Evolutionary conservation across 2,329 filamentous ascomycete genomes (phyloP).

Genomic region (Herpotrichia juniperi): DNA sequence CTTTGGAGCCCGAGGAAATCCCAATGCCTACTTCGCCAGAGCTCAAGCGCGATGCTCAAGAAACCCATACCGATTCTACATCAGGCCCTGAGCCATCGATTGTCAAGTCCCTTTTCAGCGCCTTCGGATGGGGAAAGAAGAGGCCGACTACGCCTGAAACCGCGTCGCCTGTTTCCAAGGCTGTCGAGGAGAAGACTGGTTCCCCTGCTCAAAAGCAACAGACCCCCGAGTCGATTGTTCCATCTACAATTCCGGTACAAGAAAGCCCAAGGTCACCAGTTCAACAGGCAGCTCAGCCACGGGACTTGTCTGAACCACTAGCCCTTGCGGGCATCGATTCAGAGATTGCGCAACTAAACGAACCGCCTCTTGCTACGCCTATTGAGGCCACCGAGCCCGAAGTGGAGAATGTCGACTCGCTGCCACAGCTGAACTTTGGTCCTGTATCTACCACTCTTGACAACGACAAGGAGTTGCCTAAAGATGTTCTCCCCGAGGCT

Average conservation of each 20-base stretch:
- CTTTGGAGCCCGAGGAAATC: not conserved
- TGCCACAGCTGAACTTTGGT: slow-evolving; percentile 1
- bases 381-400: not conserved
- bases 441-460: not conserved
- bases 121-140: slow-evolving; percentile 42
- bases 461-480: not conserved
- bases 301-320: not conserved
- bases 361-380: not conserved
- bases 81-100: slow-evolving; percentile 18
- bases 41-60: too few relatives aligned
- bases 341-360: not conserved
- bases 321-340: not conserved
- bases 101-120: slow-evolving; percentile 34
- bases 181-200: too few relatives aligned
- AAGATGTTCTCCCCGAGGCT: not conserved
- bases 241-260: not conserved
- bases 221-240: not conserved
- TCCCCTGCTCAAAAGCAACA: too few relatives aligned
- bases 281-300: not conserved
- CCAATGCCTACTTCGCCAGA: too few relatives aligned
- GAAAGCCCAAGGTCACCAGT: not conserved
- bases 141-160: slow-evolving; percentile 20
- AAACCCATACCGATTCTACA: too few relatives aligned
- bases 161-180: slow-evolving; percentile 5
- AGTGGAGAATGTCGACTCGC: not conserved